Evolutionary conservation across 331 rosid species (phyloP).

Genomic region (Rhamnella rubrinervis): DNA sequence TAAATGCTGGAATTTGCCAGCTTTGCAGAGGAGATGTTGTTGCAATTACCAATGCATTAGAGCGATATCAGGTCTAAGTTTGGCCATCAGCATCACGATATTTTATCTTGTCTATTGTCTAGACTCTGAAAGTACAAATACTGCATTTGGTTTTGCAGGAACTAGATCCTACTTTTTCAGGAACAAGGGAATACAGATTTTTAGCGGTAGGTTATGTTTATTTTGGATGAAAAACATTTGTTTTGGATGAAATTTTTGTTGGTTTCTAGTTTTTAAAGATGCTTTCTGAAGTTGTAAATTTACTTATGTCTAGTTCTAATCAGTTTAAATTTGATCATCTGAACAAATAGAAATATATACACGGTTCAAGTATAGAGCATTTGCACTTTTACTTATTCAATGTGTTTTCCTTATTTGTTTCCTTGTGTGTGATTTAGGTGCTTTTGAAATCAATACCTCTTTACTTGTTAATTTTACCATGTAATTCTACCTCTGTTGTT

Average conservation of each 20-base stretch:
- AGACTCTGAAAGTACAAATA: conserved; percentile 3
- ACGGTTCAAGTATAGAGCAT: neutral
- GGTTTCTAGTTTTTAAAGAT: neutral
- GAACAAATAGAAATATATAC: conserved; percentile 1
- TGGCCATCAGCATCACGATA: conserved; percentile 22
- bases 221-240: neutral
- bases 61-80: conserved; percentile 70
- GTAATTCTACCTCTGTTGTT: too few relatives aligned
- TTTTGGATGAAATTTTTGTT: neutral
- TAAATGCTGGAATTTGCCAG: conserved; percentile 94
- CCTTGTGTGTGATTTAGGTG: too few relatives aligned
- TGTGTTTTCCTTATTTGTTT: neutral
- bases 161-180: conserved; percentile 84
- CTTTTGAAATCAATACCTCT: too few relatives aligned
- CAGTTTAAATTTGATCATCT: neutral
- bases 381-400: neutral
- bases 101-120: conserved; percentile 24
- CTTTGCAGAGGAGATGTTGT: conserved; percentile 82
- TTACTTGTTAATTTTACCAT: too few relatives aligned
- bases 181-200: conserved; percentile 82
- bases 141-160: conserved; percentile 58
- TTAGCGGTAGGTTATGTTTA: conserved; percentile 57
- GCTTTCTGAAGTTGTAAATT: neutral
- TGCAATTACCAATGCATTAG: conserved; percentile 86
- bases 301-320: neutral